phyloP scores from a whole-genome alignment of 495 filamentous ascomycete species.

The Antarctomyces pellizariae region DNA sequence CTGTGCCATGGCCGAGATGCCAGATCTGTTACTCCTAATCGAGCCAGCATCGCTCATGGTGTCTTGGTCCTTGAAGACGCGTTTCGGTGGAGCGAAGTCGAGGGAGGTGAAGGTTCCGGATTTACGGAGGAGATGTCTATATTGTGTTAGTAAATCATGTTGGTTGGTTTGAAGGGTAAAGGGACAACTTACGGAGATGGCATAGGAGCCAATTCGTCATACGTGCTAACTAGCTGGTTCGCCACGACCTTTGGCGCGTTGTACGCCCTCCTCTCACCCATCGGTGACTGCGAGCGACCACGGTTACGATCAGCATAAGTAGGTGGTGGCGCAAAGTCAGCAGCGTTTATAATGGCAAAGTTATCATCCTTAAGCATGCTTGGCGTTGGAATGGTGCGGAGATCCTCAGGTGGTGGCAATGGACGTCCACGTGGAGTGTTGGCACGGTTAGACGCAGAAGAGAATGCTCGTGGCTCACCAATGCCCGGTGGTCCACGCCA shows the following conservation, averaged over 20 bases:
- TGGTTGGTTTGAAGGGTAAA: constrained; percentile 5
- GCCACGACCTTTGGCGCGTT: constrained; percentile 40
- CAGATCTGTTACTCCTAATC: constrained; percentile 65
- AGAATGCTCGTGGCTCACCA: constrained; percentile 30
- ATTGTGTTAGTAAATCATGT: constrained; percentile 12
- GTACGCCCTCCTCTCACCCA: constrained; percentile 53
- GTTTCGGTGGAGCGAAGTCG: constrained; percentile 85
- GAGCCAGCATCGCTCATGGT: constrained; percentile 64
- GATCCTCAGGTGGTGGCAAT: constrained; percentile 47
- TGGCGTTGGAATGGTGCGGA: constrained; percentile 62
- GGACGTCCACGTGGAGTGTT: constrained; percentile 27
- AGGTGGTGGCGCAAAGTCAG: constrained; percentile 72
- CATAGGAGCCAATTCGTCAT: constrained; percentile 63
- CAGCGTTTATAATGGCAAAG: constrained; percentile 37
- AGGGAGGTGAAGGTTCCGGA: constrained; percentile 73
- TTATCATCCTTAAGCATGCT: constrained; percentile 69
- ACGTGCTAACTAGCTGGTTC: constrained; percentile 55
- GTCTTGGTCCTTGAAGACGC: constrained; percentile 47
- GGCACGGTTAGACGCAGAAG: constrained; percentile 36
- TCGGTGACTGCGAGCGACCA: constrained; percentile 61
- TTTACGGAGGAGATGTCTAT: constrained; percentile 64
- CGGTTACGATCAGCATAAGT: constrained; percentile 39
- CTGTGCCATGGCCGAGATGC: constrained; percentile 44
- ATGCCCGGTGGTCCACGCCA: constrained; percentile 18
- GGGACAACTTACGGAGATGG: constrained; percentile 74